These are phyloP conservation scores for Cladosporium sp. DNA, from an alignment of 2,329 filamentous ascomycete species.

Conservation along the genomic window DNA sequence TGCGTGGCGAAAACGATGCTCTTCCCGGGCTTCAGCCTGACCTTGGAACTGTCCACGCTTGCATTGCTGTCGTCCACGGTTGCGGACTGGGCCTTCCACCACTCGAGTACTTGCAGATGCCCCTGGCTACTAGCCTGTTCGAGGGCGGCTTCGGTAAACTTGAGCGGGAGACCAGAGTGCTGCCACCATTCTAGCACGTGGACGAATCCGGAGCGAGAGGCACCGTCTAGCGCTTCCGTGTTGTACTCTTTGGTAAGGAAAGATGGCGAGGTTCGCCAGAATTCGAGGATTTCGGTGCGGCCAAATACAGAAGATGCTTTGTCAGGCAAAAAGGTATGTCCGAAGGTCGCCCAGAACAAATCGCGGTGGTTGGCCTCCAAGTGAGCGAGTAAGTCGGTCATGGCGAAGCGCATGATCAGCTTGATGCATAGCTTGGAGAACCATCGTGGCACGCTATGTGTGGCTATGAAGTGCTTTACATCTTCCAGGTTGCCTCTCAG, in stretches of 20 bases:
- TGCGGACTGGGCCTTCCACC: slow-evolving; percentile 69
- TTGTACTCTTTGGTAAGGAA: slow-evolving; percentile 86
- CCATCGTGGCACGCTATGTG: slow-evolving; percentile 64
- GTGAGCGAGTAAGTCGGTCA: slow-evolving; percentile 72
- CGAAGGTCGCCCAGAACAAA: slow-evolving; percentile 82
- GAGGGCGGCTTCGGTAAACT: slow-evolving; percentile 81
- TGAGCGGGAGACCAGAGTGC: slow-evolving; percentile 70
- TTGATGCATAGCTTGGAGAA: slow-evolving; percentile 80
- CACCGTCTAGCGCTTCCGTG: slow-evolving; percentile 78
- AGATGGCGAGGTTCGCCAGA: slow-evolving; percentile 80
- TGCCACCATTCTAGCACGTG: slow-evolving; percentile 92
- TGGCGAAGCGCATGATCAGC: slow-evolving; percentile 86
- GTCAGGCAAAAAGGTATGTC: slow-evolving; percentile 74
- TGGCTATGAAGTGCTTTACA: slow-evolving; percentile 68
- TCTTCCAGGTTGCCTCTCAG: slow-evolving; percentile 66
- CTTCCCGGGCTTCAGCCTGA: slow-evolving; percentile 74
- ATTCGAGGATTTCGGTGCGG: slow-evolving; percentile 78
- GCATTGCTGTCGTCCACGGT: slow-evolving; percentile 25
- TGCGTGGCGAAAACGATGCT: slow-evolving; percentile 81
- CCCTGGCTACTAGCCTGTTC: slow-evolving; percentile 84
- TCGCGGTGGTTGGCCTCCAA: slow-evolving; percentile 64
- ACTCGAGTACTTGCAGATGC: slow-evolving; percentile 80
- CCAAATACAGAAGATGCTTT: slow-evolving; percentile 87
- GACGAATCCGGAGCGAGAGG: slow-evolving; percentile 79
- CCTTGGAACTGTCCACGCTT: slow-evolving; percentile 25